A percentile compares a stretch with the other conserved stretches of the same genome.
phyloP scores from a whole-genome alignment of 495 filamentous ascomycete species.

The Antarctomyces pellizariae region DNA sequence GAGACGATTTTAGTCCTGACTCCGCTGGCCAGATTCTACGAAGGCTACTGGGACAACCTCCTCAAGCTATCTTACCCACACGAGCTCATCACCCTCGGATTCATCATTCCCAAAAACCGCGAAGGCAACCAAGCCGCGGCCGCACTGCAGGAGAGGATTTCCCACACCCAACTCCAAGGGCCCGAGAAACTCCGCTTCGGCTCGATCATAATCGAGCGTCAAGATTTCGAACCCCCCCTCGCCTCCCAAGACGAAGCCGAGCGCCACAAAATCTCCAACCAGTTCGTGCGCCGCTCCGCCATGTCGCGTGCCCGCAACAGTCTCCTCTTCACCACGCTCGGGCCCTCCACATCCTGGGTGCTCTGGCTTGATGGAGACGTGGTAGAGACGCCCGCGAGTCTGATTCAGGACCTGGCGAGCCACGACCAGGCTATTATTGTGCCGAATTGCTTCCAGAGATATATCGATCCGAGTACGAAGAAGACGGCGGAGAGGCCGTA shows the following conservation, averaged over 20 bases:
- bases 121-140: conserved; percentile 68
- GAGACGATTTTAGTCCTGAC: conserved; percentile 85
- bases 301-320: conserved; percentile 90
- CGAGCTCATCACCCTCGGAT: conserved; percentile 83
- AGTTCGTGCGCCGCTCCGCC: conserved; percentile 63
- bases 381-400: conserved; percentile 57
- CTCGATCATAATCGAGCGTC: conserved; percentile 76
- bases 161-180: conserved; percentile 54
- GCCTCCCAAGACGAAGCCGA: conserved; percentile 65
- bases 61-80: conserved; percentile 67
- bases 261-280: conserved; percentile 70
- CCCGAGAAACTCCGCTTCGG: conserved; percentile 65
- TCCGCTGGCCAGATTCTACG: conserved; percentile 79
- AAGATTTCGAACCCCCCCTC: conserved; percentile 78
- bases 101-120: conserved; percentile 78
- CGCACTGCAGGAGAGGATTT: conserved; percentile 62
- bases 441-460: conserved; percentile 89
- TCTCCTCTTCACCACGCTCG: conserved; percentile 88
- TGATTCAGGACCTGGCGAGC: conserved; percentile 80
- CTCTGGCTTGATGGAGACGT: conserved; percentile 91
- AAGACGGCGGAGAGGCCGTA: conserved; percentile 58
- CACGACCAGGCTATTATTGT: conserved; percentile 79
- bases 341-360: conserved; percentile 85
- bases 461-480: conserved; percentile 44
- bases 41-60: conserved; percentile 90